Evolutionary conservation across 352 stramenopile species (phyloP).

Genomic region (Globisporangium solare): DNA sequence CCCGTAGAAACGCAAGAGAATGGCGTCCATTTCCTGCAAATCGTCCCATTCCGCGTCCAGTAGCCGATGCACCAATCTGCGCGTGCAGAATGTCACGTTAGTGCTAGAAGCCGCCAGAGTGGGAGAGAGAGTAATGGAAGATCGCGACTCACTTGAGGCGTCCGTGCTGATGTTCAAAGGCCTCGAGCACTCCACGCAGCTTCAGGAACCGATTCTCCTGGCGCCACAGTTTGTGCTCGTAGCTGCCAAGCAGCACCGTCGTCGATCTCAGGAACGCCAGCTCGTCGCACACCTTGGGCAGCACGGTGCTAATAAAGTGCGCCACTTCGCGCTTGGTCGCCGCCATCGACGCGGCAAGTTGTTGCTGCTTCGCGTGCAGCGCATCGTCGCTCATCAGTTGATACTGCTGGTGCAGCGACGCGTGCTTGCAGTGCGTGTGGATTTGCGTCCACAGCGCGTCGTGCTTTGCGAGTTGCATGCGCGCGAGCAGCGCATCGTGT

Average conservation of each 20-base stretch:
- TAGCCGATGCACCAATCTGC: slow-evolving; percentile 19
- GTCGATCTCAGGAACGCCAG: slow-evolving; percentile 37
- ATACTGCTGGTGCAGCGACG: slow-evolving; percentile 26
- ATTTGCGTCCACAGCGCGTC: slow-evolving; percentile 18
- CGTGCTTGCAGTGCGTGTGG: slow-evolving; percentile 9
- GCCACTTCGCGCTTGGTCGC: slow-evolving; percentile 20
- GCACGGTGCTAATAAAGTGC: slow-evolving; percentile 16
- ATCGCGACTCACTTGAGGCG: slow-evolving; percentile 22
- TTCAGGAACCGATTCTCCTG: slow-evolving; percentile 38
- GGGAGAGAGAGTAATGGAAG: neutral
- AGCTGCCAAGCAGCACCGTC: slow-evolving; percentile 33
- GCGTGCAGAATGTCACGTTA: neutral
- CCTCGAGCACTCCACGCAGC: slow-evolving; percentile 23
- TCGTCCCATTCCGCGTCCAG: slow-evolving; percentile 28
- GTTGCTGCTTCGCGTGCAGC: slow-evolving; percentile 4
- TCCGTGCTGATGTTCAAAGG: slow-evolving; percentile 32
- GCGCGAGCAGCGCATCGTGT: slow-evolving; percentile 26
- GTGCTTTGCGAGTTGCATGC: slow-evolving; percentile 24
- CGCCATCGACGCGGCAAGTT: slow-evolving; percentile 15
- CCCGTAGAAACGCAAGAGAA: slow-evolving; percentile 42
- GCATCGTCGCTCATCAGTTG: slow-evolving; percentile 30
- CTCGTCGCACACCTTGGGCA: slow-evolving; percentile 22
- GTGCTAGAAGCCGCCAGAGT: neutral
- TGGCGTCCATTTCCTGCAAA: slow-evolving; percentile 70
- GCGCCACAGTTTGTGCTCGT: slow-evolving; percentile 43